phyloP scores from a whole-genome alignment of 306 rosid species.

The Arachis hypogaea region DNA sequence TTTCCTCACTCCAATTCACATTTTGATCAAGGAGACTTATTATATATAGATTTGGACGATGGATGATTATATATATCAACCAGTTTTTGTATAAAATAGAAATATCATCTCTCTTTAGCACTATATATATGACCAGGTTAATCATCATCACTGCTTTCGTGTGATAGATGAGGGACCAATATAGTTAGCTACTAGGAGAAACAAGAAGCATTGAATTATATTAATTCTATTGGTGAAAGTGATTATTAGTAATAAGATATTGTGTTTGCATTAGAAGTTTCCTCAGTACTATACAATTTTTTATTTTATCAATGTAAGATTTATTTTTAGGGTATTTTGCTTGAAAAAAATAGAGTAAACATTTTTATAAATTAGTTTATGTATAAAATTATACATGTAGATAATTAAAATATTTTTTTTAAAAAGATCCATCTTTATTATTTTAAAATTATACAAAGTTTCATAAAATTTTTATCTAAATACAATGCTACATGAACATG shows the following conservation, averaged over 20 bases:
- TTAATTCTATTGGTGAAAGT: constrained; percentile 22
- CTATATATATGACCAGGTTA: constrained; percentile 10
- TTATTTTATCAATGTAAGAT: constrained; percentile 14
- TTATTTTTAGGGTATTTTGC: background rate
- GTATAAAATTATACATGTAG: too few species aligned
- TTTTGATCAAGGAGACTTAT: constrained; percentile 34
- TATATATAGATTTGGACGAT: background rate
- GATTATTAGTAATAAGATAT: constrained; percentile 16
- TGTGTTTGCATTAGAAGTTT: background rate
- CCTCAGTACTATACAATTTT: too few species aligned
- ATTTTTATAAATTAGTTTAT: too few species aligned
- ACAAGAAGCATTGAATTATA: constrained; percentile 2
- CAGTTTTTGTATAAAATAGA: constrained; percentile 5
- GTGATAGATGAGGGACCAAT: constrained; percentile 40
- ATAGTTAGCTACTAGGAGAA: background rate
- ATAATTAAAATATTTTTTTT: too few species aligned
- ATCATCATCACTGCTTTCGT: constrained; percentile 43
- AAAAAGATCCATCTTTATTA: too few species aligned
- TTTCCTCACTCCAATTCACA: constrained; percentile 43
- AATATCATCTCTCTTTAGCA: constrained; percentile 20
- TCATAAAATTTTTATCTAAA: background rate
- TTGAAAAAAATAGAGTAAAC: too few species aligned
- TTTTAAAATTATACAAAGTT: too few species aligned
- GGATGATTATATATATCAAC: background rate
- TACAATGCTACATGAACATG: too few species aligned